phyloP scores from a whole-genome alignment of 129 eudicot species.

The Arctium minus region DNA sequence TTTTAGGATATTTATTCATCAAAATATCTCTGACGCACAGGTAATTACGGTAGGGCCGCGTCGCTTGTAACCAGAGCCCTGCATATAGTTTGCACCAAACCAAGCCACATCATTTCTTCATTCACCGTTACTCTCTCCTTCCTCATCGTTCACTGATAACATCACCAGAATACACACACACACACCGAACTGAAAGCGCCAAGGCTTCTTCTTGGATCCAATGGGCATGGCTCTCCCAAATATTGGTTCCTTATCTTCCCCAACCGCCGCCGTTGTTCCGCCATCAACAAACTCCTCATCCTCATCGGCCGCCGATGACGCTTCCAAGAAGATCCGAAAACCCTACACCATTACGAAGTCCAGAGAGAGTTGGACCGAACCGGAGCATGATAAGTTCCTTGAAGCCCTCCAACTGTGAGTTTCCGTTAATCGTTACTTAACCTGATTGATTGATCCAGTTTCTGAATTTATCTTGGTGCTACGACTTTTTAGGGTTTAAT shows the following conservation, averaged over 20 bases:
- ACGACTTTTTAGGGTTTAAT: slow-evolving; percentile 15
- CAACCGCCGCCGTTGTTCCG: slow-evolving; percentile 38
- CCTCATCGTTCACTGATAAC: slow-evolving; percentile 9
- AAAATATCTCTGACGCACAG: slow-evolving; percentile 1
- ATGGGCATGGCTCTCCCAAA: slow-evolving; percentile 67
- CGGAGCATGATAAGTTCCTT: slow-evolving; percentile 96
- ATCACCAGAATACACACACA: slow-evolving; percentile 10
- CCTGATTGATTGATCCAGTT: slow-evolving; percentile 3
- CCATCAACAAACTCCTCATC: slow-evolving; percentile 19
- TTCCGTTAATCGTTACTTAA: neutral
- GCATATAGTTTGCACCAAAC: slow-evolving; percentile 3
- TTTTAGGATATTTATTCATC: slow-evolving; percentile 20
- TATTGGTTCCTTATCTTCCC: slow-evolving; percentile 44
- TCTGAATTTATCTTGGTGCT: slow-evolving; percentile 22
- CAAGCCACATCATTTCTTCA: slow-evolving; percentile 26
- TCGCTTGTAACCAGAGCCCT: slow-evolving; percentile 14
- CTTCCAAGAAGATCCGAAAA: slow-evolving; percentile 67
- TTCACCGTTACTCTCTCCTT: slow-evolving; percentile 4
- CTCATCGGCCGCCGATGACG: slow-evolving; percentile 50
- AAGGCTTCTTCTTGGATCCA: slow-evolving; percentile 44
- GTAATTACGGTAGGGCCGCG: slow-evolving; percentile 11
- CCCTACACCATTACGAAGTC: slow-evolving; percentile 98
- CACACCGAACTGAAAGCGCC: slow-evolving; percentile 30
- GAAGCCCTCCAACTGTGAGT: slow-evolving; percentile 98
- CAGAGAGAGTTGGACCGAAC: slow-evolving; percentile 95